phyloP scores from a whole-genome alignment of 495 filamentous ascomycete species.

The Aspergillus panamensis region DNA sequence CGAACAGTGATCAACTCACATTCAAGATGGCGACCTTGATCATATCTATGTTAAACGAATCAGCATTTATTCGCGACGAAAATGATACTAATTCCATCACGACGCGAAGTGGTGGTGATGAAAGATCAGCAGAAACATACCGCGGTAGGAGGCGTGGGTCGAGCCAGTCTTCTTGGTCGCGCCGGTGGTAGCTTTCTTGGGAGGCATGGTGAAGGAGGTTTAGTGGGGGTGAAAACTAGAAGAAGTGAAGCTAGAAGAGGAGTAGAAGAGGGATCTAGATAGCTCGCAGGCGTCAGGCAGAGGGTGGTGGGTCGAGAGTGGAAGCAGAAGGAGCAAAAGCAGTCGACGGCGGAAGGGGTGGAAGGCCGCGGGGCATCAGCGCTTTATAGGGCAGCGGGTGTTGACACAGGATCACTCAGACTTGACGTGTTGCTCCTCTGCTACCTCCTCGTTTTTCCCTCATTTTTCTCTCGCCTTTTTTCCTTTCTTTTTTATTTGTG shows the following conservation, averaged over 20 bases:
- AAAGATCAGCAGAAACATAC: conserved; percentile 50
- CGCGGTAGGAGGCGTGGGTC: conserved; percentile 58
- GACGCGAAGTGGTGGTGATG: conserved; percentile 44
- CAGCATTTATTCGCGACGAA: conserved; percentile 48
- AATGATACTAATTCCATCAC: conserved; percentile 24
- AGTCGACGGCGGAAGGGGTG: conserved; percentile 35
- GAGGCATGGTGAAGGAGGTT: conserved; percentile 42
- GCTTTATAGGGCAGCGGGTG: conserved; percentile 50
- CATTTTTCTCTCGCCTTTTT: conserved; percentile 15
- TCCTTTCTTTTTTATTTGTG: conserved; percentile 17
- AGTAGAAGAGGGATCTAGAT: conserved; percentile 16
- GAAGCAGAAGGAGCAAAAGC: conserved; percentile 29
- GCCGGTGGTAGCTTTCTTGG: conserved; percentile 47
- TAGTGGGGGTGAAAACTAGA: conserved; percentile 16
- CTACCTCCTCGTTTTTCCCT: conserved; percentile 9
- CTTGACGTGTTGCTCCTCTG: conserved; percentile 22
- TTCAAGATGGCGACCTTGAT: conserved; percentile 66
- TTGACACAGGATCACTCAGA: conserved; percentile 45
- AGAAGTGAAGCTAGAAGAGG: conserved; percentile 15
- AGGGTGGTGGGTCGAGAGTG: conserved; percentile 10
- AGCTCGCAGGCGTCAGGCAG: conserved; percentile 16
- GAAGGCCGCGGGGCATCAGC: conserved; percentile 48
- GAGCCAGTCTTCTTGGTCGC: conserved; percentile 35
- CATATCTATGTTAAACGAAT: conserved; percentile 56
- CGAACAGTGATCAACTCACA: conserved; percentile 53